Evolutionary conservation across 805 yeast species (phyloP).

Genomic region (Metschnikowia continentalis): DNA sequence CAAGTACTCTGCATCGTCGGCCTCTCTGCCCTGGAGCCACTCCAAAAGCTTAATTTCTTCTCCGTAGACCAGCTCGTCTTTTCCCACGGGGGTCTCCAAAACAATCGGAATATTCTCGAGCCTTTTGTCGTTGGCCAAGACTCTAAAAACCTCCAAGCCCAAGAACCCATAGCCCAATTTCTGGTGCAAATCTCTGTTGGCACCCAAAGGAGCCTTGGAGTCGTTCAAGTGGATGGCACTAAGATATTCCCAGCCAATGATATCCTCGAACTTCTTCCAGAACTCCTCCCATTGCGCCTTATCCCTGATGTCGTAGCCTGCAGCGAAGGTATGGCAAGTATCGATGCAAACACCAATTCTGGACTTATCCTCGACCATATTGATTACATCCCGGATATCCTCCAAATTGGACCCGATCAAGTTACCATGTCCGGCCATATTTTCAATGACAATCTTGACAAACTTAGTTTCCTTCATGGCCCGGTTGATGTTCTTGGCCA

Average conservation of each 20-base stretch:
- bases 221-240: conserved; percentile 87
- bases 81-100: conserved; percentile 78
- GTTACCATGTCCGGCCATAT: conserved; percentile 97
- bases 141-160: conserved; percentile 79
- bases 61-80: conserved; percentile 65
- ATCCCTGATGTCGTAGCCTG: conserved; percentile 84
- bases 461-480: conserved; percentile 70
- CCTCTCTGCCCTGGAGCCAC: conserved; percentile 62
- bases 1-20: conserved; percentile 52
- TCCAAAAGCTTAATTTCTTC: conserved; percentile 79
- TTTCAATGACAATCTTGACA: conserved; percentile 88
- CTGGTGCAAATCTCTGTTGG: conserved; percentile 89
- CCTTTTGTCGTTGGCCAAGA: conserved; percentile 64
- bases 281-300: conserved; percentile 56
- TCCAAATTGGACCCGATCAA: conserved; percentile 78
- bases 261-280: conserved; percentile 71
- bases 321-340: conserved; percentile 95
- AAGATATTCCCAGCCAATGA: conserved; percentile 71
- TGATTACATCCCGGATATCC: conserved; percentile 73
- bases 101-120: conserved; percentile 70
- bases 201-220: conserved; percentile 88
- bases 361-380: conserved; percentile 68
- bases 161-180: conserved; percentile 83
- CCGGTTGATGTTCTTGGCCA: conserved; percentile 76
- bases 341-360: conserved; percentile 96